phyloP scores from a whole-genome alignment of 2,329 filamentous ascomycete species.

The Scedosporium dehoogii region DNA sequence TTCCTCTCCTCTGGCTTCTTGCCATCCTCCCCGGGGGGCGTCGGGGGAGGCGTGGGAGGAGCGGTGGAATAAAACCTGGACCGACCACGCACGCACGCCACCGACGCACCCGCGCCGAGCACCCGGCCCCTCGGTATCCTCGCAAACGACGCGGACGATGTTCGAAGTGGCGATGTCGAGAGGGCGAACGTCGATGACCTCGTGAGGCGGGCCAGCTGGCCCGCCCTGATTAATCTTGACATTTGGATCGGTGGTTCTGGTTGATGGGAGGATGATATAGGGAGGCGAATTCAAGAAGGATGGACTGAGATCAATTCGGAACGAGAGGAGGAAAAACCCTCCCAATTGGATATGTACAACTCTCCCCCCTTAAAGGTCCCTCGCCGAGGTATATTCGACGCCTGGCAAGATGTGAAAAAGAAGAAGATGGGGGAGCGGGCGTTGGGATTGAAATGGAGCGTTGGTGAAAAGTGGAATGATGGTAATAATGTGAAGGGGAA shows the following conservation, averaged over 20 bases:
- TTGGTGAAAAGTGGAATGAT: constrained; percentile 4
- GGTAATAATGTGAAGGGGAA: neutral
- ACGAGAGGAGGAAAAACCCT: neutral
- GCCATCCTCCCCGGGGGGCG: constrained; percentile 22
- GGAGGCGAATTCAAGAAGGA: neutral
- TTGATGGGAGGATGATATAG: neutral
- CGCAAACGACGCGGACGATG: constrained; percentile 19
- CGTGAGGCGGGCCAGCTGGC: constrained; percentile 54
- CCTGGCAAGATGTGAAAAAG: neutral
- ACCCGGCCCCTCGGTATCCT: constrained; percentile 25
- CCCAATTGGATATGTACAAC: constrained; percentile 14
- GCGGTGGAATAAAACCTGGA: constrained; percentile 28
- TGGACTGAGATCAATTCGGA: neutral
- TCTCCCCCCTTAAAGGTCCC: neutral
- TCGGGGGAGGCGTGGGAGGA: constrained; percentile 18
- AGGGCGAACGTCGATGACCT: constrained; percentile 41
- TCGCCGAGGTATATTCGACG: neutral
- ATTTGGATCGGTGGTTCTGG: constrained; percentile 27
- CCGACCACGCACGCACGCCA: constrained; percentile 15
- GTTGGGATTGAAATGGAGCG: neutral
- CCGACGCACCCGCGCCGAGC: constrained; percentile 16
- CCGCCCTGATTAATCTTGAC: constrained; percentile 57
- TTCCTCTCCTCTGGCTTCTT: constrained; percentile 9
- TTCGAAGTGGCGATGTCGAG: constrained; percentile 28
- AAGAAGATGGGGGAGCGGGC: neutral